Evolutionary conservation across 306 rosid genomes (phyloP).

Genomic region (Quercus aquifolioides): DNA sequence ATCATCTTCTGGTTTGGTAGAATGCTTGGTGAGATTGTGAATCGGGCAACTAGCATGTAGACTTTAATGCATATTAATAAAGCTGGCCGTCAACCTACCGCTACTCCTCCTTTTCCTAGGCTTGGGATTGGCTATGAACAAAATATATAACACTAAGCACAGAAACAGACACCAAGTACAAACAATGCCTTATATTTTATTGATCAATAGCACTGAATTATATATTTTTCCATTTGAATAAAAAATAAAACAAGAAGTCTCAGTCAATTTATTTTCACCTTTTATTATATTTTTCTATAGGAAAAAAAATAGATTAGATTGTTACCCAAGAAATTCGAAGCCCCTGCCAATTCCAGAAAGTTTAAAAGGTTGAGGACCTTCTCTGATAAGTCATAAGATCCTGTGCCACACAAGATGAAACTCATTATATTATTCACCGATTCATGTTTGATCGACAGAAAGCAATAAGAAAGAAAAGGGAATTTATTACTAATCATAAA

Average conservation of each 20-base stretch:
- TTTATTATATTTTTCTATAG: constrained; percentile 11
- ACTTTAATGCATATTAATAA: not conserved
- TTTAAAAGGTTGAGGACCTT: constrained; percentile 79
- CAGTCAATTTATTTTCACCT: not conserved
- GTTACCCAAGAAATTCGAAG: constrained; percentile 89
- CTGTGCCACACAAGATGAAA: constrained; percentile 45
- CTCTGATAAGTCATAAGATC: constrained; percentile 76
- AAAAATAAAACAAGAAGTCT: not conserved
- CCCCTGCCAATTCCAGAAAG: constrained; percentile 92
- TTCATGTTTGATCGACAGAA: constrained; percentile 13
- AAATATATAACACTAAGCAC: too few relatives aligned
- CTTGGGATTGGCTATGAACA: too few relatives aligned
- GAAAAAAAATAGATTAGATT: constrained; percentile 7
- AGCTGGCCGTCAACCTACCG: too few relatives aligned
- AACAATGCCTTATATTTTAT: too few relatives aligned
- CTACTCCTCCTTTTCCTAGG: too few relatives aligned
- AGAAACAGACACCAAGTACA: too few relatives aligned
- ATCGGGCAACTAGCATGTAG: not conserved
- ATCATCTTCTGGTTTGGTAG: constrained; percentile 14
- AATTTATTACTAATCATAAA: too few relatives aligned
- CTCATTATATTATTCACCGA: constrained; percentile 13
- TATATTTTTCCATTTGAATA: not conserved
- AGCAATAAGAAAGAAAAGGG: not conserved
- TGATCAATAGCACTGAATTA: not conserved
- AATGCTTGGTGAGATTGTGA: constrained; percentile 1